Conservation (phyloP, 169 alveolate genomes). For the Sarcocystis neurona region DNA sequence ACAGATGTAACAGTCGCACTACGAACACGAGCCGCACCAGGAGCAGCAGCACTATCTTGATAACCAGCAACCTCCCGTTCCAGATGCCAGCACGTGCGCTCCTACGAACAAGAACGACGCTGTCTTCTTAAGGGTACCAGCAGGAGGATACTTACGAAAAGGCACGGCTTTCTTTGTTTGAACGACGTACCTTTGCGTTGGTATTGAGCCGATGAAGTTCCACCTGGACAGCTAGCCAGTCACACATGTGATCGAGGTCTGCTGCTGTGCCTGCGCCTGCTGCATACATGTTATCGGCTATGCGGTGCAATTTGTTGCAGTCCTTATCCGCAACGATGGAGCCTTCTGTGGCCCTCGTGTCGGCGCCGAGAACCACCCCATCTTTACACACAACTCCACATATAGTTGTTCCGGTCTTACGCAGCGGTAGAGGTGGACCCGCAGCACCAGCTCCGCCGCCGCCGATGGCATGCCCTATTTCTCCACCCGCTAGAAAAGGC, state of each 20-base stretch:
- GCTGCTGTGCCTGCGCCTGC: slow-evolving; percentile 99
- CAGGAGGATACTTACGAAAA: neutral
- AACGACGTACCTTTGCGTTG: slow-evolving; percentile 19
- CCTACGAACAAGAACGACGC: neutral
- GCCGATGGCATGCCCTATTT: no score
- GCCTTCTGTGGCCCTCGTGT: slow-evolving; percentile 98
- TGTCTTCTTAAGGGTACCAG: neutral
- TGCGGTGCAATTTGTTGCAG: slow-evolving; percentile 94
- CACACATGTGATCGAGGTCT: slow-evolving; percentile 94
- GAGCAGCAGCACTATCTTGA: no score
- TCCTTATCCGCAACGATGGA: slow-evolving; percentile 97
- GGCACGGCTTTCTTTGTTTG: no score
- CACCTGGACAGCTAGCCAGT: slow-evolving; percentile 83
- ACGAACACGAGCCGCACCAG: no score
- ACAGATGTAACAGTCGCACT: no score
- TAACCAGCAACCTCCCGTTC: no score
- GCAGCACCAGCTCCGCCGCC: neutral
- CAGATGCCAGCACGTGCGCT: neutral
- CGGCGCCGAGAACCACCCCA: slow-evolving; percentile 98
- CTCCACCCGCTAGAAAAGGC: neutral
- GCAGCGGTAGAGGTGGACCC: slow-evolving; percentile 52
- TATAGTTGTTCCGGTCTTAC: slow-evolving; percentile 96
- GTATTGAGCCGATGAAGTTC: slow-evolving; percentile 33
- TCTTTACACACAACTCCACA: slow-evolving; percentile 93
- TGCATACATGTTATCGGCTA: slow-evolving; percentile 94